Conservation (phyloP, 352 stramenopile genomes). For the Phytophthora capsici region DNA sequence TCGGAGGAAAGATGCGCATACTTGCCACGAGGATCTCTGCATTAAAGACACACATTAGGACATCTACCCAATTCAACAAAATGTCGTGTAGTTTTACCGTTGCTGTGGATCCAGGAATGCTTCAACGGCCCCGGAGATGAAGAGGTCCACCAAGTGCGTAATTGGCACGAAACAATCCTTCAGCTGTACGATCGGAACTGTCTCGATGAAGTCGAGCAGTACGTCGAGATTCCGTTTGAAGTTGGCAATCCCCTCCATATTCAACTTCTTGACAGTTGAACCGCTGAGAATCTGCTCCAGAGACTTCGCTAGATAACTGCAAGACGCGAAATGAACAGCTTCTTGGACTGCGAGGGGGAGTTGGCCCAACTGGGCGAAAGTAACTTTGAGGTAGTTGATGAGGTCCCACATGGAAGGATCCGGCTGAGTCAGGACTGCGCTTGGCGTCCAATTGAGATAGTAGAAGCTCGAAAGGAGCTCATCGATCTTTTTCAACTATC, state of each 20-base stretch:
- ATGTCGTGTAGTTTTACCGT: constrained; percentile 34
- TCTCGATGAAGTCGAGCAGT: constrained; percentile 67
- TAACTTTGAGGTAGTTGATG: constrained; percentile 87
- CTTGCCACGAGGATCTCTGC: constrained; percentile 59
- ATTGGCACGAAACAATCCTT: constrained; percentile 72
- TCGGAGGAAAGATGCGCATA: constrained; percentile 74
- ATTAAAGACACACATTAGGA: neutral
- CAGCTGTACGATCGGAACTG: constrained; percentile 64
- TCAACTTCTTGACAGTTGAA: constrained; percentile 68
- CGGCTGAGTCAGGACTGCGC: constrained; percentile 59
- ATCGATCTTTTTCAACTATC: constrained; percentile 84
- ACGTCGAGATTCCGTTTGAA: constrained; percentile 84
- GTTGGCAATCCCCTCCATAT: constrained; percentile 71
- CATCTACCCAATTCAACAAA: neutral
- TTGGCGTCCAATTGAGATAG: constrained; percentile 79
- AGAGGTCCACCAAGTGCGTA: constrained; percentile 69
- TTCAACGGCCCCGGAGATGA: constrained; percentile 65
- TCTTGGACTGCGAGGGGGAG: constrained; percentile 66
- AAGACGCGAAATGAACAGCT: constrained; percentile 79
- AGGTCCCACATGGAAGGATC: constrained; percentile 85
- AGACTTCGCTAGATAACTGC: constrained; percentile 79
- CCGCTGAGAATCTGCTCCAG: constrained; percentile 75
- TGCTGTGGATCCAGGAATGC: constrained; percentile 71
- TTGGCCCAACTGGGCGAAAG: constrained; percentile 67
- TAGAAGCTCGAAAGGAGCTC: constrained; percentile 79